Evolutionary conservation across 2,329 filamentous ascomycete species (phyloP), one percentile per base, ranked within the genome.

Genomic region (Aplosporella prunicola): DNA sequence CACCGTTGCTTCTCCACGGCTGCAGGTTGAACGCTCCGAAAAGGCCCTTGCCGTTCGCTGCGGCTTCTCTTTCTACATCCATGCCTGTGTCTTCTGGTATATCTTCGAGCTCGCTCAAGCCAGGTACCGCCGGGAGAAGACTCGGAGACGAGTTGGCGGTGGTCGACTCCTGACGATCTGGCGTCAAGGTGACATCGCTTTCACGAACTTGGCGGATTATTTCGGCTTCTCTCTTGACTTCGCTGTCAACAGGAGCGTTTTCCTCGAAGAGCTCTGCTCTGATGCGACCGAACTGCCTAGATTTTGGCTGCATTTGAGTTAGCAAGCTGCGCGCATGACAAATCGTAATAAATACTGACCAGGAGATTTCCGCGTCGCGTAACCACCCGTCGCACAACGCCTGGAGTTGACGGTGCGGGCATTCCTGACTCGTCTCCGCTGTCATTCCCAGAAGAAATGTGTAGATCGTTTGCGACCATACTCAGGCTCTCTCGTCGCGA

Each of bases 121-220:
- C 72, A 23, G 69, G 64, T 8, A 69, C 65, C 2, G 72, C 67
- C n/a, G 72, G 74, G 24, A 68, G 57, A 10, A 85, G 57, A 31
- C 64, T 78, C 1, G 83, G 83, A 6, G 82, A 87, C 0, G 81
- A 82, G 23, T 80, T 70, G 2, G 76, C 70, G 3, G 78, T 80
- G 15, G 64, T 66, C 48, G 49, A 72, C 4, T 29, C 32, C 10
- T 40, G 27, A 13, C 27, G 38, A 3, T 33, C 32, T 4, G 32
- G 15, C 9, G 32, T 28, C 11, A 20, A 23, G 9, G 16, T 31
- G n/a, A 13, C 27, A 13, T 40, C 38, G 49, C 81, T 89, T 58
- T 96, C 91, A 27, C 87, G 82, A 18, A 96, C 88, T 60, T 95
- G 91, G 34, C 86, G 83, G 45, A 98, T 86, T 5, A 96, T 91